These are phyloP conservation scores for Lipomyces yamanashiensis DNA, from an alignment of 805 yeast genomes.

Conservation along the genomic window DNA sequence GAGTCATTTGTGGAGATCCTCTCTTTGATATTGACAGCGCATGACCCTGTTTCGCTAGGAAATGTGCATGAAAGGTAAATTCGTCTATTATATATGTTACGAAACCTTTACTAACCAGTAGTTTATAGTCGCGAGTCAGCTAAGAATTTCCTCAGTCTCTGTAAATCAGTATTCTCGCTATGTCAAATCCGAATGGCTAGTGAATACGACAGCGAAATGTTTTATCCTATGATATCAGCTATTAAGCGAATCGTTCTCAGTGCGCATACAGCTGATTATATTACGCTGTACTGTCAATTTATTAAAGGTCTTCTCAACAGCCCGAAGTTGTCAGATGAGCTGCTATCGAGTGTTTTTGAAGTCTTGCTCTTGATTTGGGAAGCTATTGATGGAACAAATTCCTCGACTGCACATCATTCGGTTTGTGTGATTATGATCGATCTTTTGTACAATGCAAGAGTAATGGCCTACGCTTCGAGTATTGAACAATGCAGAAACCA, in stretches of 20 bases:
- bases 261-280: conserved; percentile 9
- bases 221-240: conserved; percentile 11
- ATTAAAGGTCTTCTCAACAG: background rate
- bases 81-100: background rate
- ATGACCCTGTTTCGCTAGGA: background rate
- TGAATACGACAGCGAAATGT: background rate
- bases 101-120: background rate
- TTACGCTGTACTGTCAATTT: conserved; percentile 18
- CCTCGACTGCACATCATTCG: conserved; percentile 17
- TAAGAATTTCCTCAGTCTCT: background rate
- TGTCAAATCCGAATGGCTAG: background rate
- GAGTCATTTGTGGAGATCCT: background rate
- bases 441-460: conserved; percentile 14
- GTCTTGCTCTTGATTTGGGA: conserved; percentile 14
- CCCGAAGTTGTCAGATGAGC: background rate
- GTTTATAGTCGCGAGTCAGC: conserved; percentile 5
- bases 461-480: background rate
- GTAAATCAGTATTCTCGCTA: background rate
- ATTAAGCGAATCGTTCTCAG: background rate
- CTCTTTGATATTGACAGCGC: background rate
- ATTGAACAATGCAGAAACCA: background rate
- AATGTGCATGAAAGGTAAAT: conserved; percentile 20
- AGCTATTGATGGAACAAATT: background rate
- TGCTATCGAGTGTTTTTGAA: background rate
- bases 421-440: conserved; percentile 8